Base-by-base conservation (phyloP, 208 protist species). In the Wallacemonas sp. region DNA sequence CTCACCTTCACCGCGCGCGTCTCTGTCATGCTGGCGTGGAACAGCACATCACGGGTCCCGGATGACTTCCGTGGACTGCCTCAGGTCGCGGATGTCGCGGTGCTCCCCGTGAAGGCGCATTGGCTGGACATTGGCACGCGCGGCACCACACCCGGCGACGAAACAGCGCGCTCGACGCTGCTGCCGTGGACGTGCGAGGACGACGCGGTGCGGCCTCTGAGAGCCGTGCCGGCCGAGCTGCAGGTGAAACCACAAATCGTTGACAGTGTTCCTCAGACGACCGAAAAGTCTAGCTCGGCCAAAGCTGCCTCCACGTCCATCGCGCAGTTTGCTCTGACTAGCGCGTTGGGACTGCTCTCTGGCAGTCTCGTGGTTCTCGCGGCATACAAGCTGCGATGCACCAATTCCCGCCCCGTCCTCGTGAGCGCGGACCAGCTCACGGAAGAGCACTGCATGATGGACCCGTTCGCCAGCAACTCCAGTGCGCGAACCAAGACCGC, bases 1-100 rank as follows among this genome's bases (percentile, higher is more conserved):
- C 52, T 58, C 2, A 58, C 52, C 4, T 58, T 58, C 32, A 33
- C 17, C 5, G 19, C 52, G 17, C 26, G n/a, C 6, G 23, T 58
- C 4, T 58, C 52, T 24, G 29, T 58, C 9, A 58, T 58, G 52
- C 6, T 58, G 30, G 14, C 21, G 52, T 58, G 52, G 52, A 58
- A 58, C 32, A 30, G 29, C 0, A 27, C 52, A 11, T 5, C 30
- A 0, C 17, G 5, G 26, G 11, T 58, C 6, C 52, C 52, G 17
- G 52, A 6, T 4, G 32, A 21, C 11, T 9, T 58, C 6, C 52
- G 3, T 5, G 4, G n/a, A 12, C 26, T 16, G 17, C 30, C 26
- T 41, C 32, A 33, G 16, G 14, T 43, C 9, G 14, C 27, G 11
- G 52, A 58, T 24, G 32, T 58, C 2, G 52, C 52, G 2, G 52